Conservation (phyloP, 768 basidiomycete genomes). For the Sarcodon sp. region DNA sequence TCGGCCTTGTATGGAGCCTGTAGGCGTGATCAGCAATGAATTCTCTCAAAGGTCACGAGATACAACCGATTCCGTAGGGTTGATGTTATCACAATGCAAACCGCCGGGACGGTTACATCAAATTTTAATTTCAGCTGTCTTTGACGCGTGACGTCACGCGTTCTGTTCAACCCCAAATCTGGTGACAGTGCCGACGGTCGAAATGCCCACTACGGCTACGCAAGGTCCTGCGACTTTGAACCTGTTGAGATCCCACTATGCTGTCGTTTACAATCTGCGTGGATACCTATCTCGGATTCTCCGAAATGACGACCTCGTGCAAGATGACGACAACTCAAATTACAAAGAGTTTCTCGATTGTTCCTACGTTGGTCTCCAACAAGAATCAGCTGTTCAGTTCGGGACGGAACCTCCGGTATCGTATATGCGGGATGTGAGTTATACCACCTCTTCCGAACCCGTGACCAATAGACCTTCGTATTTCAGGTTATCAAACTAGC, state of each 20-base stretch:
- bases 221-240: too few relatives aligned
- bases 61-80: too few relatives aligned
- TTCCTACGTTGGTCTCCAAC: constrained; percentile 30
- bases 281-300: constrained; percentile 4
- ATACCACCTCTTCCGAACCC: neutral
- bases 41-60: too few relatives aligned
- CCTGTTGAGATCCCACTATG: constrained; percentile 9
- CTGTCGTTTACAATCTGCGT: constrained; percentile 7
- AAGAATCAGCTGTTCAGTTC: constrained; percentile 3
- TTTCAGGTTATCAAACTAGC: constrained; percentile 42
- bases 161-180: too few relatives aligned
- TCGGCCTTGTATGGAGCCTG: too few relatives aligned
- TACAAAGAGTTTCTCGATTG: constrained; percentile 24
- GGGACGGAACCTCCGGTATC: constrained; percentile 25
- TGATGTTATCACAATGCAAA: too few relatives aligned
- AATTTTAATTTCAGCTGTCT: too few relatives aligned
- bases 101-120: too few relatives aligned
- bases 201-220: too few relatives aligned
- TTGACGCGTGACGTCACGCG: too few relatives aligned
- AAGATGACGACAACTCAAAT: constrained; percentile 3
- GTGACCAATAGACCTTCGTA: neutral
- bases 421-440: constrained; percentile 41
- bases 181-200: too few relatives aligned
- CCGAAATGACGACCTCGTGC: neutral
- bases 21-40: too few relatives aligned